phyloP scores from a whole-genome alignment of 2,329 filamentous ascomycete species.

The Neofusicoccum kwambonambiense region DNA sequence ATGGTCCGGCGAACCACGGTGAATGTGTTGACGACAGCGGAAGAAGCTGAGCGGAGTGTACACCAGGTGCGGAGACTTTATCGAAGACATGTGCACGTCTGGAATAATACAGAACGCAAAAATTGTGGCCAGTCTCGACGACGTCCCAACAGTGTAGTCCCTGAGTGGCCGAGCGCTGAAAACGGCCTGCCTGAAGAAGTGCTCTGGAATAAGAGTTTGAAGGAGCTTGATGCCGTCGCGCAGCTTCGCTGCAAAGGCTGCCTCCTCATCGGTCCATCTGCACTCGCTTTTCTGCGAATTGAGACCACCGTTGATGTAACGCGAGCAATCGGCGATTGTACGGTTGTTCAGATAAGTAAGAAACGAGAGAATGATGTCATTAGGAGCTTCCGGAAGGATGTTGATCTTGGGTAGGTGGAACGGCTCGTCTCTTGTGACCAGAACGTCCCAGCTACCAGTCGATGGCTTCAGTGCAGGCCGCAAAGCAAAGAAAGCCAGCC shows the following conservation, averaged over 20 bases:
- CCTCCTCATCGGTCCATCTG: slow-evolving; percentile 28
- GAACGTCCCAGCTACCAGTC: slow-evolving; percentile 45
- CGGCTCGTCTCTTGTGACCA: slow-evolving; percentile 41
- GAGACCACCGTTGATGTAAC: slow-evolving; percentile 4
- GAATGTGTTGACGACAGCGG: slow-evolving; percentile 43
- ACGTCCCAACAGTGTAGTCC: slow-evolving; percentile 20
- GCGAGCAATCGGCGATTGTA: slow-evolving; percentile 25
- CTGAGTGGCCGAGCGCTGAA: slow-evolving; percentile 44
- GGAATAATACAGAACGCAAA: slow-evolving; percentile 45
- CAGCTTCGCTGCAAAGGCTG: slow-evolving; percentile 37
- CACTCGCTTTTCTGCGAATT: slow-evolving; percentile 15
- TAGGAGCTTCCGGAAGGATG: slow-evolving; percentile 30
- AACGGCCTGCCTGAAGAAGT: slow-evolving; percentile 42
- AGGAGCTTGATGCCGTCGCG: slow-evolving; percentile 31
- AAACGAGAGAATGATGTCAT: slow-evolving; percentile 32
- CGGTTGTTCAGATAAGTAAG: slow-evolving; percentile 25
- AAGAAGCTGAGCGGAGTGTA: slow-evolving; percentile 47
- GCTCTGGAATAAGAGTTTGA: slow-evolving; percentile 35
- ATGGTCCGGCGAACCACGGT: slow-evolving; percentile 46
- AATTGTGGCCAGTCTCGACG: not conserved
- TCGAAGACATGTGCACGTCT: slow-evolving; percentile 40
- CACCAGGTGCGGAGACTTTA: slow-evolving; percentile 26
- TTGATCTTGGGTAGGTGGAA: slow-evolving; percentile 47
- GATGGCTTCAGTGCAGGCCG: slow-evolving; percentile 42
- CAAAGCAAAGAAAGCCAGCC: slow-evolving; percentile 33